phyloP scores from a whole-genome alignment of 2,329 filamentous ascomycete genomes.

The Xylariaceae sp. region DNA sequence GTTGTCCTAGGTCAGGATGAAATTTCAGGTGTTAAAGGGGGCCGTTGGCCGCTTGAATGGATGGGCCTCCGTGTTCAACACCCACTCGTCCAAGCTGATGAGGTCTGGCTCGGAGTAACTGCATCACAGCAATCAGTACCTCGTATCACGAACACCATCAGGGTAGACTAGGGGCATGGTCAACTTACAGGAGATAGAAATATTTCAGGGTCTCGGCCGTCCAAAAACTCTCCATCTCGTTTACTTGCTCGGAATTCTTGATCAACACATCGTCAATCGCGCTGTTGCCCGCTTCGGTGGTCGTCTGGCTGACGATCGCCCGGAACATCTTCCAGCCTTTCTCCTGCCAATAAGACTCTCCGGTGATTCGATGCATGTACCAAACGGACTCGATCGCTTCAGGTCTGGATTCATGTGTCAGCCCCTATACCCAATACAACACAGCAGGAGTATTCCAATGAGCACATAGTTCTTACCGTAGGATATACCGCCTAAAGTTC shows the following conservation, averaged over 20 bases:
- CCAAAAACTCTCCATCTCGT: slow-evolving; percentile 88
- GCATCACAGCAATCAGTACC: neutral
- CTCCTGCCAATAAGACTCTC: slow-evolving; percentile 69
- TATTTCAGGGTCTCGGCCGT: slow-evolving; percentile 89
- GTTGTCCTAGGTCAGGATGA: too few relatives aligned
- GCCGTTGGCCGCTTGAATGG: slow-evolving; percentile 23
- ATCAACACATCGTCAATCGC: slow-evolving; percentile 62
- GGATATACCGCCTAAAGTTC: slow-evolving; percentile 48
- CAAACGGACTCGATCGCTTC: slow-evolving; percentile 87
- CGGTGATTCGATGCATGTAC: slow-evolving; percentile 87
- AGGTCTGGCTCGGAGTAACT: slow-evolving; percentile 45
- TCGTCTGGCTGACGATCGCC: slow-evolving; percentile 62
- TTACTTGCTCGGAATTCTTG: slow-evolving; percentile 37
- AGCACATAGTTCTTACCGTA: slow-evolving; percentile 44
- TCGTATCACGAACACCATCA: neutral
- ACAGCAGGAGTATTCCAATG: too few relatives aligned
- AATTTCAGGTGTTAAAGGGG: slow-evolving; percentile 9
- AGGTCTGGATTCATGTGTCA: slow-evolving; percentile 45
- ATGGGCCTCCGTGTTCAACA: slow-evolving; percentile 45
- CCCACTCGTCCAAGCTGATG: slow-evolving; percentile 62
- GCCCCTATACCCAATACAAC: too few relatives aligned
- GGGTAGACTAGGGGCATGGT: neutral
- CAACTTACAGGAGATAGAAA: slow-evolving; percentile 75
- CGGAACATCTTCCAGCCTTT: slow-evolving; percentile 85
- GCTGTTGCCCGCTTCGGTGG: slow-evolving; percentile 63